Percentiles rank a stretch among this genome's conserved stretches.
phyloP scores from a whole-genome alignment of 2,329 filamentous ascomycete species.

The Xylaria sp. region DNA sequence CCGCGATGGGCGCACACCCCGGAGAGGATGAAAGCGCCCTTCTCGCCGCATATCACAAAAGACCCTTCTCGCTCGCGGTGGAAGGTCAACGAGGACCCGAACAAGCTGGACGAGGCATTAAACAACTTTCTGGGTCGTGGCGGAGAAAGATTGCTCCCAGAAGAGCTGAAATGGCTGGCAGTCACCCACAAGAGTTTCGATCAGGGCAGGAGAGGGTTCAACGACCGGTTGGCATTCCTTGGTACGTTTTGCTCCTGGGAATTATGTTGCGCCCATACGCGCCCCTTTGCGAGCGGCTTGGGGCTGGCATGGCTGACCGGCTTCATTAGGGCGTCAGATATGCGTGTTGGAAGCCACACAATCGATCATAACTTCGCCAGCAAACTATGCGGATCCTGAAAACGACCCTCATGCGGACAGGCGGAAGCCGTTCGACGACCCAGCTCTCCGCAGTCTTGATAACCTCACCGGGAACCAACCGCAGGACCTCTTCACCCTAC shows the following conservation, averaged over 20 bases:
- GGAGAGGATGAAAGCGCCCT: conserved; percentile 68
- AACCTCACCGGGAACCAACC: conserved; percentile 68
- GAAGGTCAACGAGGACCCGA: conserved; percentile 75
- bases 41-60: conserved; percentile 63
- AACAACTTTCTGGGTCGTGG: conserved; percentile 71
- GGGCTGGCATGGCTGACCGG: background rate
- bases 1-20: conserved; percentile 76
- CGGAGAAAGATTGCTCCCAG: conserved; percentile 74
- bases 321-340: conserved; percentile 35
- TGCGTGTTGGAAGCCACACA: conserved; percentile 49
- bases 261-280: background rate
- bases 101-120: conserved; percentile 77
- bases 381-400: conserved; percentile 28
- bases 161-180: conserved; percentile 95
- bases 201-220: conserved; percentile 90
- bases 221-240: conserved; percentile 87
- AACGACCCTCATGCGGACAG: conserved; percentile 51
- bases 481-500: conserved; percentile 62
- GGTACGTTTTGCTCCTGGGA: conserved; percentile 54
- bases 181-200: conserved; percentile 99
- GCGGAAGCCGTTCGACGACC: conserved; percentile 69
- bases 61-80: conserved; percentile 58
- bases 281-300: background rate
- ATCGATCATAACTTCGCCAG: conserved; percentile 60
- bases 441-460: conserved; percentile 71